Evolutionary conservation across 768 basidiomycete genomes (phyloP), one percentile per base, ranked within the genome.

Genomic region (Pisolithus tinctorius): DNA sequence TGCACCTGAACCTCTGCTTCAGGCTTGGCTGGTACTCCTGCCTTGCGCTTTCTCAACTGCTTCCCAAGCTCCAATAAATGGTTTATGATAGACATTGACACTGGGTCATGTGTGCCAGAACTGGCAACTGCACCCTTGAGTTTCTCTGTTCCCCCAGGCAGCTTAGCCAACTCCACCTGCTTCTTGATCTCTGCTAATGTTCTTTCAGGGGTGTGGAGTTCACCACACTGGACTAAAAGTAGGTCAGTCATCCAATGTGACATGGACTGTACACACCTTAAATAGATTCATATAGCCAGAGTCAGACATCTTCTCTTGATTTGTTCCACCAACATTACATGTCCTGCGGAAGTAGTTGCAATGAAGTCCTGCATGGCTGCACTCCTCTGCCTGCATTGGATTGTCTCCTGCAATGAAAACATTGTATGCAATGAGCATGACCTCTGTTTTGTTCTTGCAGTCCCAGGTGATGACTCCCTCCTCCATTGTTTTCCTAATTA

Each of bases 291-390:
- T n/a, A n/a, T n/a, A n/a, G n/a, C n/a, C n/a, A n/a, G n/a, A n/a
- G n/a, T n/a, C n/a, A n/a, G n/a, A n/a, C n/a, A n/a, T 57, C 40
- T 73, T 75, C 2, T 60, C 38, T 45, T 65, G 58, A 25, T 66
- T 60, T 0, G 65, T 59, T 0, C 75, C 71, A 2, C 76, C 71
- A 14, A 65, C 62, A 39, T 61, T 1, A 42, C 74, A 77, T 56
- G 70, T 73, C 2, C 67, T 56, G 49, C 77, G 79, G 4, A 62
- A 66, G 8, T 62, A 54, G 37, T 77, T 78, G 10, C 73, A 72
- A 1, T 66, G 61, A 0, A 63, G 59, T 0, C 76, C 73, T 37
- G 71, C 73, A 30, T 79, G 77, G 0, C 66, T 64, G 3, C 62
- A 66, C 1, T 58, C 53, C n/a, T 45, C 43, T 10, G 43, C 27